A percentile compares a stretch with the other conserved stretches of the same genome.
phyloP scores from a whole-genome alignment of 176 grass and related monocot genomes.

The Musa schizocarpa region DNA sequence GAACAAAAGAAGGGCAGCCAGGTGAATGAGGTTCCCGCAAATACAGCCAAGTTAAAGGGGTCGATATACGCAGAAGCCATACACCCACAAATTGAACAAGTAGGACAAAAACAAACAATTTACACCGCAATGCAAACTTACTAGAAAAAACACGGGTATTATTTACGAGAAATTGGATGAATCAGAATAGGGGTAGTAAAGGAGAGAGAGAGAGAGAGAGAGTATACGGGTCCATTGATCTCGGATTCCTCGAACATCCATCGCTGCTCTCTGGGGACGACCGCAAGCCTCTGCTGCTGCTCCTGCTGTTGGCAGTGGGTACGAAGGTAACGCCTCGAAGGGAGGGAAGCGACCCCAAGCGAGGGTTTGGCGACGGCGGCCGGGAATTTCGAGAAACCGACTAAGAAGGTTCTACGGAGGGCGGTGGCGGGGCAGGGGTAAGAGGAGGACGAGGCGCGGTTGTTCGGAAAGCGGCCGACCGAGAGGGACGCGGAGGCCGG shows the following conservation, averaged over 20 bases:
- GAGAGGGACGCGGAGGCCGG: background rate
- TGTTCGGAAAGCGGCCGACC: background rate
- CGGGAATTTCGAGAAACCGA: background rate
- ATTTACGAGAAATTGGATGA: background rate
- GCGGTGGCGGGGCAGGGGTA: background rate
- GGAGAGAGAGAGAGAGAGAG: background rate
- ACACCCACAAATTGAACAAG: background rate
- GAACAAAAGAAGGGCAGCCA: background rate
- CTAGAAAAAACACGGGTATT: background rate
- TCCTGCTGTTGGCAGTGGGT: conserved; percentile 6
- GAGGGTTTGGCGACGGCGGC: conserved; percentile 1
- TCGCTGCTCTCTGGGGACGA: conserved; percentile 21
- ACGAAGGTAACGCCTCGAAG: background rate
- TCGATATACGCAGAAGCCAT: too few species aligned
- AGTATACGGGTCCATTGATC: conserved; percentile 13
- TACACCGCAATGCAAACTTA: background rate
- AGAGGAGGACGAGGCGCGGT: background rate
- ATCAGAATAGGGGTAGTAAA: too few species aligned
- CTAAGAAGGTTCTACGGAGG: background rate
- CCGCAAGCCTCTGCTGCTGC: background rate
- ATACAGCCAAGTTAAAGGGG: too few species aligned
- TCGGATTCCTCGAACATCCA: conserved; percentile 22
- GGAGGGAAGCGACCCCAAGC: background rate
- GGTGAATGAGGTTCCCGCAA: too few species aligned
- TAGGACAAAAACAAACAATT: background rate